A percentile compares a stretch with the other conserved stretches of the same genome.
phyloP scores from a whole-genome alignment of 352 stramenopile genomes.

The Peronosclerospora sorghi region DNA sequence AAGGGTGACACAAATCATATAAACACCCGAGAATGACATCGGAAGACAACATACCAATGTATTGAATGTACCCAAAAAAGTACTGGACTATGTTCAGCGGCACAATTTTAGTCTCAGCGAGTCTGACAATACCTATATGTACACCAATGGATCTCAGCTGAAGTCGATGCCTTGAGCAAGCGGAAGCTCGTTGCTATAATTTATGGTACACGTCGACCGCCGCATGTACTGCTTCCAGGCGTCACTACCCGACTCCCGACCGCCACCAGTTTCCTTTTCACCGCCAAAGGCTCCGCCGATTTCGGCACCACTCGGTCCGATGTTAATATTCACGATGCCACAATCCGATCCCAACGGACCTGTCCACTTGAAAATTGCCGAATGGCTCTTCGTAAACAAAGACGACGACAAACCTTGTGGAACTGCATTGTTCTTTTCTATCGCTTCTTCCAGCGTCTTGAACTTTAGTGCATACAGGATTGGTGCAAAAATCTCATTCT shows the following conservation, averaged over 20 bases:
- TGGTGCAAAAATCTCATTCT: slow-evolving; percentile 88
- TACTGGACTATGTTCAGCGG: no score
- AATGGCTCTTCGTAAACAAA: slow-evolving; percentile 87
- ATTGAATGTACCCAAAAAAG: no score
- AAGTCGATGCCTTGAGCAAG: slow-evolving; percentile 91
- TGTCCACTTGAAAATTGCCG: slow-evolving; percentile 89
- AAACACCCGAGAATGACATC: no score
- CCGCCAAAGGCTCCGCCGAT: slow-evolving; percentile 89
- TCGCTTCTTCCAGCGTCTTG: slow-evolving; percentile 83
- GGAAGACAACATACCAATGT: no score
- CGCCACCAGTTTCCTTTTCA: slow-evolving; percentile 88
- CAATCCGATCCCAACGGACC: slow-evolving; percentile 84
- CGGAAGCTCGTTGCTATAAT: slow-evolving; percentile 87
- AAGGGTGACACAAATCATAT: no score
- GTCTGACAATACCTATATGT: no score
- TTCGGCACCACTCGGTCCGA: slow-evolving; percentile 84
- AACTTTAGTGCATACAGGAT: slow-evolving; percentile 89
- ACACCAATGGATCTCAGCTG: no score
- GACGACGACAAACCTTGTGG: slow-evolving; percentile 86
- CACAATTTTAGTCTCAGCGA: no score
- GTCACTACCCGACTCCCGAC: slow-evolving; percentile 86
- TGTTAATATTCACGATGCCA: slow-evolving; percentile 91
- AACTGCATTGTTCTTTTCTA: slow-evolving; percentile 88
- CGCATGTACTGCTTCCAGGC: slow-evolving; percentile 93
- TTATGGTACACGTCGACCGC: slow-evolving; percentile 89